Conservation (phyloP, 2,329 filamentous ascomycete genomes). For the Diplodia intermedia region DNA sequence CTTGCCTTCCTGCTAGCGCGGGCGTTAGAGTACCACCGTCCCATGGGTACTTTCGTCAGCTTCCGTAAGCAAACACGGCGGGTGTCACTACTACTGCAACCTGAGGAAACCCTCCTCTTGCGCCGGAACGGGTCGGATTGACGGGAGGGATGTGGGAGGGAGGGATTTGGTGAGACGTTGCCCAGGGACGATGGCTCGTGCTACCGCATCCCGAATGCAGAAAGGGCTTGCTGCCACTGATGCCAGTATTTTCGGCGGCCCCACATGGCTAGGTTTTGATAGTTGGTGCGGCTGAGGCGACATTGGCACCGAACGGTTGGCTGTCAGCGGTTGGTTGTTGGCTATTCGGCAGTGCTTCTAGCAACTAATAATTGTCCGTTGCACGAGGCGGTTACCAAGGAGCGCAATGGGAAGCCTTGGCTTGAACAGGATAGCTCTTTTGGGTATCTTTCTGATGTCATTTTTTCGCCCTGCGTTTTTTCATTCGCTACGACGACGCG, state of each 20-base stretch:
- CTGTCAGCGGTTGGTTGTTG: not conserved
- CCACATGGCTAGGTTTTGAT: conserved; percentile 1
- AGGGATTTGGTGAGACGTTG: not conserved
- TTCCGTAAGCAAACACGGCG: not conserved
- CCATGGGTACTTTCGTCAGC: not conserved
- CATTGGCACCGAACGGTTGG: too few relatives aligned
- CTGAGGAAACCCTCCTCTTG: not conserved
- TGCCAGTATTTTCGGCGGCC: not conserved
- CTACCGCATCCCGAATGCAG: not conserved
- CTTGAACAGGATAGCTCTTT: not conserved
- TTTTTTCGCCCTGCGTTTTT: not conserved
- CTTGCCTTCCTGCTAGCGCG: not conserved
- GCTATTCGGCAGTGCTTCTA: not conserved
- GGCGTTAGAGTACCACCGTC: not conserved
- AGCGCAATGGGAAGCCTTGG: not conserved
- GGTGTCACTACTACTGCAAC: not conserved
- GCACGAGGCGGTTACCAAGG: conserved; percentile 3
- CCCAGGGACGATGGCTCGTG: not conserved
- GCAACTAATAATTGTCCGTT: not conserved
- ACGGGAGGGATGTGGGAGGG: not conserved
- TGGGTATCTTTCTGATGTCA: conserved; percentile 8
- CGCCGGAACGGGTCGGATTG: not conserved
- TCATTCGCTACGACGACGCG: not conserved
- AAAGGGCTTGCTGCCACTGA: not conserved
- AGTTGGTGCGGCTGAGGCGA: not conserved